phyloP scores from a whole-genome alignment of 2,329 filamentous ascomycete genomes.

The Ascochyta koolunga region DNA sequence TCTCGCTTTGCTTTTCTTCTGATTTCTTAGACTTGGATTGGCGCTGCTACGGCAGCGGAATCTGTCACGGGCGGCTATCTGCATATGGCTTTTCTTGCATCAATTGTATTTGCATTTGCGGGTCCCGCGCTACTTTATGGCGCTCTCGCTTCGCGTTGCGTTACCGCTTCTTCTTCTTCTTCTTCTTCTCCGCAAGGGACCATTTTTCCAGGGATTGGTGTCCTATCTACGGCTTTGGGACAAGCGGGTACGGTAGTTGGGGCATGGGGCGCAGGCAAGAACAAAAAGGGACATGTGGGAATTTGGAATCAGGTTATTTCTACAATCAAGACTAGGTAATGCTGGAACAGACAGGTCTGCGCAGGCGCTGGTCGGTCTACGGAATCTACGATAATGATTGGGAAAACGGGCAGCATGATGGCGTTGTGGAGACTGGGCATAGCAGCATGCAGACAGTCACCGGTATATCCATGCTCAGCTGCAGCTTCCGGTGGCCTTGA shows the following conservation, averaged over 20 bases:
- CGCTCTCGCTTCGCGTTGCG: slow-evolving; percentile 11
- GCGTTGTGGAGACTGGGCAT: slow-evolving; percentile 17
- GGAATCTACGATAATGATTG: slow-evolving; percentile 35
- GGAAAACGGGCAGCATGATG: slow-evolving; percentile 26
- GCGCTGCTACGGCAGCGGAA: slow-evolving; percentile 12
- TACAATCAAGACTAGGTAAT: slow-evolving; percentile 31
- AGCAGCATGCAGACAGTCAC: slow-evolving; percentile 27
- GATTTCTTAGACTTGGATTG: slow-evolving; percentile 18
- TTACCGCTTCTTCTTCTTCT: slow-evolving; percentile 23
- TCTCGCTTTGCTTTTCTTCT: slow-evolving; percentile 17
- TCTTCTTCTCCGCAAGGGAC: slow-evolving; percentile 23
- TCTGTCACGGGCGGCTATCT: slow-evolving; percentile 19
- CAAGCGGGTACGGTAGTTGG: slow-evolving; percentile 18
- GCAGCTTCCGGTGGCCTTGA: slow-evolving; percentile 22
- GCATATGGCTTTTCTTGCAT: slow-evolving; percentile 19
- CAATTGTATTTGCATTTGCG: slow-evolving; percentile 17
- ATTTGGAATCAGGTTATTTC: slow-evolving; percentile 34
- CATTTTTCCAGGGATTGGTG: slow-evolving; percentile 24
- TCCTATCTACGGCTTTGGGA: slow-evolving; percentile 14
- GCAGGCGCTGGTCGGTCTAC: slow-evolving; percentile 40
- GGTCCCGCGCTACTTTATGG: slow-evolving; percentile 2
- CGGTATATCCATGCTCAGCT: slow-evolving; percentile 21
- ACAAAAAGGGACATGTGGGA: slow-evolving; percentile 15
- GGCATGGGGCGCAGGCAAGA: slow-evolving; percentile 17
- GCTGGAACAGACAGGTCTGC: slow-evolving; percentile 27